Percentiles rank a stretch among this genome's conserved stretches.
Conservation (phyloP, 2,329 filamentous ascomycete species). For the Phialophora tarda region DNA sequence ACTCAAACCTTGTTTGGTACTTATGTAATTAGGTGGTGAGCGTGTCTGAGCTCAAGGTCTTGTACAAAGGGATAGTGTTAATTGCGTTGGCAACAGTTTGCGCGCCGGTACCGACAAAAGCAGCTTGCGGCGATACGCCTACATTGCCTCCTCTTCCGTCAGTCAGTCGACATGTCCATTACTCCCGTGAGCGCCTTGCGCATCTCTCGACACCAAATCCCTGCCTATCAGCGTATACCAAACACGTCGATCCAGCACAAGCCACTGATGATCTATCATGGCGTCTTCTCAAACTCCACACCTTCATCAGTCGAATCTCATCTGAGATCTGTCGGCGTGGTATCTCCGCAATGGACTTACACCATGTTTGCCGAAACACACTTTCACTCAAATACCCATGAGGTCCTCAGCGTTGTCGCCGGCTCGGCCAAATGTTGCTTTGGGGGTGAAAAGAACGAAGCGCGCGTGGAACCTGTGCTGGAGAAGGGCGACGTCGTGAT, state of each 20-base stretch:
- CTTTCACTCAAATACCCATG: constrained; percentile 71
- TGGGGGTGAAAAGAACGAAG: constrained; percentile 67
- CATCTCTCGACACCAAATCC: constrained; percentile 65
- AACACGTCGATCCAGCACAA: constrained; percentile 69
- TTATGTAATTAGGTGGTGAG: neutral
- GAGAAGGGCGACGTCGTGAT: constrained; percentile 67
- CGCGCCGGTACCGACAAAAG: neutral
- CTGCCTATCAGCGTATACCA: constrained; percentile 61
- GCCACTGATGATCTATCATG: constrained; percentile 70
- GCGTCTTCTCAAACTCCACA: constrained; percentile 57
- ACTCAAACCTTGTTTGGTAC: neutral
- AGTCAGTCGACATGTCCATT: constrained; percentile 43
- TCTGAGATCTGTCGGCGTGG: constrained; percentile 59
- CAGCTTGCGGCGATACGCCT: neutral
- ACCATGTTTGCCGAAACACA: constrained; percentile 71
- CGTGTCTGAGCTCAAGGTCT: neutral
- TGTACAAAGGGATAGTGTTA: neutral
- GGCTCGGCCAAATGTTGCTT: constrained; percentile 69
- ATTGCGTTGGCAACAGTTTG: neutral
- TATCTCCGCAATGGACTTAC: constrained; percentile 69
- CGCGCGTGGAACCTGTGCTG: constrained; percentile 61
- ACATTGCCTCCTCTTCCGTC: neutral
- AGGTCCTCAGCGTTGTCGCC: constrained; percentile 65
- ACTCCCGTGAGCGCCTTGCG: constrained; percentile 58
- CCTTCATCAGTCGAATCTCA: constrained; percentile 63